phyloP scores from a whole-genome alignment of 2,329 filamentous ascomycete genomes.

The Hypoxylon sp. region DNA sequence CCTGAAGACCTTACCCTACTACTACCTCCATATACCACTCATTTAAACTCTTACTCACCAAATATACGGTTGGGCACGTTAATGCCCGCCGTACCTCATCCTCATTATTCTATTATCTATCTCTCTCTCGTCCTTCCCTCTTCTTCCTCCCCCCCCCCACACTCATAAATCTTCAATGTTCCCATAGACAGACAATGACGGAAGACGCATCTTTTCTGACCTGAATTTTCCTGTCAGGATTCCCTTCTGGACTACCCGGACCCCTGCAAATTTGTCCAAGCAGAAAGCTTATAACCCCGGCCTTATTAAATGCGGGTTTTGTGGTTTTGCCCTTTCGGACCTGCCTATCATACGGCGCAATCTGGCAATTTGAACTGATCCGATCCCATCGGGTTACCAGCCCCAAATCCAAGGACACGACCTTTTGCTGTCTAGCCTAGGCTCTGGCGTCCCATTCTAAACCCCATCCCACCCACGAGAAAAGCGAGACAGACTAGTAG shows the following conservation, averaged over 20 bases:
- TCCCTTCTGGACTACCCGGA: constrained; percentile 32
- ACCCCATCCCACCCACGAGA: constrained; percentile 14
- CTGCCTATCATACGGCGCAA: constrained; percentile 48
- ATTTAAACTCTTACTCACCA: constrained; percentile 5
- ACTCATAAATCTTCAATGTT: constrained; percentile 1
- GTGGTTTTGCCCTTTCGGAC: constrained; percentile 43
- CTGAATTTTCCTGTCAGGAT: constrained; percentile 40
- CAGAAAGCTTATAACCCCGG: constrained; percentile 47
- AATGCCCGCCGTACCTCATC: constrained; percentile 18
- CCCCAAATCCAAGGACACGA: constrained; percentile 42
- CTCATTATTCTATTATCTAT: constrained; percentile 8
- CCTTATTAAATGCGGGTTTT: constrained; percentile 46
- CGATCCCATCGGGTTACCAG: constrained; percentile 48
- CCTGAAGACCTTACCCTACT: constrained; percentile 8
- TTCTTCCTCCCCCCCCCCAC: constrained; percentile 16
- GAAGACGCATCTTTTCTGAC: constrained; percentile 40
- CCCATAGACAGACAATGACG: constrained; percentile 32
- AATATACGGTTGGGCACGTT: constrained; percentile 2
- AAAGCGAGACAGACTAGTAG: constrained; percentile 10
- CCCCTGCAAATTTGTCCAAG: constrained; percentile 44
- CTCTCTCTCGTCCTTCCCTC: constrained; percentile 21
- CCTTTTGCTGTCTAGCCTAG: constrained; percentile 21
- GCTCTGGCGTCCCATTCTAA: constrained; percentile 22
- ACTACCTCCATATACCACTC: constrained; percentile 11
- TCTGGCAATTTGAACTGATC: constrained; percentile 48